Conservation (phyloP, 139 green algal species). For the Coelastrella sp. region DNA sequence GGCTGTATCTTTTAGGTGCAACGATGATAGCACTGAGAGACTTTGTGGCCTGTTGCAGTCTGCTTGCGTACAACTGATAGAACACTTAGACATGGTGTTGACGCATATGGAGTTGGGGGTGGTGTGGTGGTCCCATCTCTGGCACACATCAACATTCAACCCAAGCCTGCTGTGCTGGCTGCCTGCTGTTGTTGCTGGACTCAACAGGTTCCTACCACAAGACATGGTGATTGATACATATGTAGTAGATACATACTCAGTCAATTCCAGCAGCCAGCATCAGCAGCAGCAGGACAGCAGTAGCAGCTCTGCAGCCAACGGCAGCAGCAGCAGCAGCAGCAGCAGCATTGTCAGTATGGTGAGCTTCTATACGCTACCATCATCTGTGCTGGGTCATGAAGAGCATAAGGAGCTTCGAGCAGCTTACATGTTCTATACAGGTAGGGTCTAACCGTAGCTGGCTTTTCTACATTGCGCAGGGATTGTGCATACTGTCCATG, state of each 20-base stretch:
- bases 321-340: slow-evolving; percentile 32
- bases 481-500: no score
- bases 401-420: slow-evolving; percentile 88
- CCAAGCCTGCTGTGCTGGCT: background rate
- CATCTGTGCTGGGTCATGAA: slow-evolving; percentile 88
- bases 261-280: background rate
- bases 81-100: no score
- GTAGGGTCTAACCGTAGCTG: slow-evolving; percentile 49
- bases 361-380: slow-evolving; percentile 97
- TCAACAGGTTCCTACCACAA: slow-evolving; percentile 66
- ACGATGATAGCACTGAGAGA: no score
- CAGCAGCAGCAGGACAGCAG: background rate
- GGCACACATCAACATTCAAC: no score
- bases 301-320: background rate
- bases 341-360: slow-evolving; percentile 95
- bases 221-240: slow-evolving; percentile 90
- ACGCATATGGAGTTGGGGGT: no score
- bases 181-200: background rate
- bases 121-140: no score
- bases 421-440: slow-evolving; percentile 98
- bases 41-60: no score
- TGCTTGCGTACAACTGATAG: no score
- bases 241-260: slow-evolving; percentile 82
- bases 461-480: background rate
- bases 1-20: no score